Base-by-base conservation (phyloP, 345 rosid genomes). In the Salix arbutifolia region DNA sequence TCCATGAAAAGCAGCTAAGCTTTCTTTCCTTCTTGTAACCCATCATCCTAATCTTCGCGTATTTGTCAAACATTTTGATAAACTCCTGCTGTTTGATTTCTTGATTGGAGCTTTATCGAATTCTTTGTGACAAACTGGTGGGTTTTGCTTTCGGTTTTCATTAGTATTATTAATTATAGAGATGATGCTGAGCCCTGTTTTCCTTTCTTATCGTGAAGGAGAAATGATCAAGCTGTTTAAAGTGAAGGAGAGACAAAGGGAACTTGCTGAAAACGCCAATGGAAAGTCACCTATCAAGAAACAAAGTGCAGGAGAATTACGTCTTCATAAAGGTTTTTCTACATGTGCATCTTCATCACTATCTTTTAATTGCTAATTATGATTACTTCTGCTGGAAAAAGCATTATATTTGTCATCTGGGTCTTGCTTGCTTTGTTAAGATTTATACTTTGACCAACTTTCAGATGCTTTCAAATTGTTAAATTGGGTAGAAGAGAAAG, bases 231-330 rank as follows among this genome's bases (percentile, higher is more conserved):
- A 90, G 73, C 82, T 91, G 26, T 90, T 91, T 78, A 94, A 90
- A 88, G 92, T 91, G 21, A 91, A 91, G 87, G 95, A 94, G 69
- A 88, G 90, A 86, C 95, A 91, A 88, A 94, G 86, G 83, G 95
- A 94, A 69, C 86, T 83, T 84, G 92, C 91, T 79, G 89, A 85
- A 71, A 89, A 85, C 81, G 89, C 91, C 70, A 85, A 58, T 25
- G 96, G 91, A 53, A 87, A 87, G 52, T 74, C 81, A 71, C 87
- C 93, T 38, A 74, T 81, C 16, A 93, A 87, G 83, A 94, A 87
- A 83, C 94, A 91, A 87, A 83, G 86, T 76, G 93, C 97, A 69
- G 94, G 97, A 7, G 98, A 94, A 76, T 86, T 94, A 79, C 97
- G 96, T 80, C 91, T 94, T 76, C 88, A 91, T 74, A 94, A 88